Evolutionary conservation across 2,329 filamentous ascomycete species (phyloP).

Genomic region (Atkinsonella hypoxylon): DNA sequence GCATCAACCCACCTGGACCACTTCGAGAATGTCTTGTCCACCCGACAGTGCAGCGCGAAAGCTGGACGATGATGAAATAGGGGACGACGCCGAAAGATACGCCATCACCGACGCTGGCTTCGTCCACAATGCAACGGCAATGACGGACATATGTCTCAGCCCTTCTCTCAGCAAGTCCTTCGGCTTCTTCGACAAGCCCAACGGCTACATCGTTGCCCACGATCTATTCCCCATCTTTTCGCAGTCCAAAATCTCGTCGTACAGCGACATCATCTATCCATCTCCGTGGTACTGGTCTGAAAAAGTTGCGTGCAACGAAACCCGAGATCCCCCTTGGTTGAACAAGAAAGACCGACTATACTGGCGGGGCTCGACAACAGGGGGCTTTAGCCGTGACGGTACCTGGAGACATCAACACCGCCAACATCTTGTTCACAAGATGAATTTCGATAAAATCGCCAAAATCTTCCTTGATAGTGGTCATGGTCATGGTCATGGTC

Average conservation of each 20-base stretch:
- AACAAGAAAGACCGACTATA: conserved; percentile 68
- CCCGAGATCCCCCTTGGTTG: conserved; percentile 60
- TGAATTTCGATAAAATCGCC: conserved; percentile 51
- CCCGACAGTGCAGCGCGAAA: conserved; percentile 64
- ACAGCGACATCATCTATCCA: conserved; percentile 88
- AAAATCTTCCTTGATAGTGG: conserved; percentile 26
- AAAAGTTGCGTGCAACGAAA: conserved; percentile 67
- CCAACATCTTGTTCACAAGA: conserved; percentile 69
- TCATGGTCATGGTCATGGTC: background rate
- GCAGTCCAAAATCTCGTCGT: conserved; percentile 86
- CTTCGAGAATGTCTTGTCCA: conserved; percentile 75
- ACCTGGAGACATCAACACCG: conserved; percentile 89
- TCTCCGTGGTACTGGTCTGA: conserved; percentile 94
- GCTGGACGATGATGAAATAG: conserved; percentile 50
- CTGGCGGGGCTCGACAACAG: conserved; percentile 94
- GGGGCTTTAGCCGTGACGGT: conserved; percentile 79
- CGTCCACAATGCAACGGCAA: conserved; percentile 75
- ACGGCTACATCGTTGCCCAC: conserved; percentile 78
- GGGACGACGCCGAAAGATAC: conserved; percentile 59
- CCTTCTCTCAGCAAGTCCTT: conserved; percentile 67
- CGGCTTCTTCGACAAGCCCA: conserved; percentile 89
- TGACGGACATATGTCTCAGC: conserved; percentile 80
- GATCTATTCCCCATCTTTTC: conserved; percentile 92
- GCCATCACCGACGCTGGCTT: conserved; percentile 66
- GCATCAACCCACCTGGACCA: conserved; percentile 85